Evolutionary conservation across 345 rosid genomes (phyloP), one percentile per base, ranked within the genome.

Genomic region (Arabidopsis arenosa): DNA sequence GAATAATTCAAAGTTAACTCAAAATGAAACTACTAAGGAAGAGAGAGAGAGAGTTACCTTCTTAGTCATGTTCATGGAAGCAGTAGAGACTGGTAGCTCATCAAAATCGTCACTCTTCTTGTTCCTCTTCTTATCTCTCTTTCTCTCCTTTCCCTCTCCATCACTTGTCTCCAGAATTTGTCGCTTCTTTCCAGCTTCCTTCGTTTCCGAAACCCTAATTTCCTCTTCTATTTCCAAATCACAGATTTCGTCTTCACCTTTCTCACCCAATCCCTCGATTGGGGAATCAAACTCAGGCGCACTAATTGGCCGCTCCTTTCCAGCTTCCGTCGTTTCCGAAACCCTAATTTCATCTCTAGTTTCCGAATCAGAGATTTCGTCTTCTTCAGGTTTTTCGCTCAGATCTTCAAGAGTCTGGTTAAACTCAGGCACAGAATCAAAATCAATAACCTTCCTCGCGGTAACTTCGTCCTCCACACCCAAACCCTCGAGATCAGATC

Each of bases 371-470:
- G 68, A 75, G 47, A 28, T 36, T 10, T 36, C 69, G 52, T 72
- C 83, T 18, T 76, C 83, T 23, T 64, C 75, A 8, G 32, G 49
- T 41, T 52, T 54, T 39, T 79, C 84, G 28, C 74, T 79, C 17
- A 48, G 28, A 18, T 70, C 83, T 69, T 78, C 86, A n/a, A 35
- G 43, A 10, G 44, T 2, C 3, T 77, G 76, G 72, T 83, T 86
- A 26, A 84, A 80, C 76, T 81, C 88, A 15, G 66, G 62, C 7
- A 70, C 15, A 0, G 68, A 77, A 72, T 86, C 88, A 62, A 86
- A 89, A 51, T 85, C 88, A 71, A 86, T 74, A 54, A 65, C 72
- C 66, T 86, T 83, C 73, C 70, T 86, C 45, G 81, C 84, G 7
- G 54, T 80, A 15, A 71, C 54, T 12, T 43, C 77, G 30, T 66